Conservation (phyloP, 2,329 filamentous ascomycete species). For the Elsinoe perseae region DNA sequence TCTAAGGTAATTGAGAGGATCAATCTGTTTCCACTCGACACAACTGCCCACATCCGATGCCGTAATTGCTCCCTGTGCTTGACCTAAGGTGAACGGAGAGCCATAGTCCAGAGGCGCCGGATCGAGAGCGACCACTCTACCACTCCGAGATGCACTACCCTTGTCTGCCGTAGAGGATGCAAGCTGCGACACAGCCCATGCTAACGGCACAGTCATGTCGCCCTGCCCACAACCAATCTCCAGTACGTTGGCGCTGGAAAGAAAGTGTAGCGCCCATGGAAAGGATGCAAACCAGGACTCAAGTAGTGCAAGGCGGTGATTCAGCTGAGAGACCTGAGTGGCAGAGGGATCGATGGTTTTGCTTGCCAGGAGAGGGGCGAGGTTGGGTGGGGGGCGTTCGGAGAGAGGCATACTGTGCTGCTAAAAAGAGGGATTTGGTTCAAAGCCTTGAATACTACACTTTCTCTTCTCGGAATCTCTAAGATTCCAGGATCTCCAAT, state of each 20-base stretch:
- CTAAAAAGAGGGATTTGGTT: too few species aligned
- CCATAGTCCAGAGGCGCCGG: constrained; percentile 45
- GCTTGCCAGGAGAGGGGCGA: not conserved
- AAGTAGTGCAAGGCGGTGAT: not conserved
- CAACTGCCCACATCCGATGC: constrained; percentile 34
- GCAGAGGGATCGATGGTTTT: not conserved
- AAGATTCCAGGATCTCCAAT: too few species aligned
- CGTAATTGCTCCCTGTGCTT: constrained; percentile 43
- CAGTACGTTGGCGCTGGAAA: constrained; percentile 26
- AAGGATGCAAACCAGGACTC: constrained; percentile 6
- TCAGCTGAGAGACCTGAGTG: not conserved
- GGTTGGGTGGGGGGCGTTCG: not conserved
- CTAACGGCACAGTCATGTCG: constrained; percentile 49
- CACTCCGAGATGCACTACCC: constrained; percentile 20
- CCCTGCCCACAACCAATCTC: constrained; percentile 56
- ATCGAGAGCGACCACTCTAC: constrained; percentile 46
- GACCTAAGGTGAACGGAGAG: constrained; percentile 42
- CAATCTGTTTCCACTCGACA: constrained; percentile 39
- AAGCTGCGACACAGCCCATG: constrained; percentile 37
- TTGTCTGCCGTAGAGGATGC: not conserved
- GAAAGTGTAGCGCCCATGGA: not conserved
- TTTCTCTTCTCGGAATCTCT: too few species aligned
- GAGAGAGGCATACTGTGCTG: not conserved
- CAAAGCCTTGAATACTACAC: too few species aligned
- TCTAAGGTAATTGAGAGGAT: constrained; percentile 33